Conservation (phyloP, 164 flowering plant species). For the Platanus orientalis region DNA sequence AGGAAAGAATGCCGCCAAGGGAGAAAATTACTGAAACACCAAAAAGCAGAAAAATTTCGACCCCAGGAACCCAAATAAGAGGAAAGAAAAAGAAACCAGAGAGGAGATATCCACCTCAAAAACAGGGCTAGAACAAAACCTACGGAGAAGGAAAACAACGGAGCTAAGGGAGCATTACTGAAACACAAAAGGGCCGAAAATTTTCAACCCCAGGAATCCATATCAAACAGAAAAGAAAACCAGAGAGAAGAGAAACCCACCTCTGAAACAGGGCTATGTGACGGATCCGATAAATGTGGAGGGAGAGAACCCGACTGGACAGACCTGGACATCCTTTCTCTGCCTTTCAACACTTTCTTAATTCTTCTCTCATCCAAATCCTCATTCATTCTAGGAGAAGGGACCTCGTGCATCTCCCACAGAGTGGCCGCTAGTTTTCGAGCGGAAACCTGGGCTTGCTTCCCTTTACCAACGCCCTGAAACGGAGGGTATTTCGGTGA, state of each 20-base stretch:
- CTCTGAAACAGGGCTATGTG: constrained; percentile 88
- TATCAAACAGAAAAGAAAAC: constrained; percentile 7
- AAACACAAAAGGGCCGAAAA: too few relatives aligned
- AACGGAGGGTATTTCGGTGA: constrained; percentile 39
- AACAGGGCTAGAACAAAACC: constrained; percentile 77
- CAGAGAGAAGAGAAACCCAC: constrained; percentile 27
- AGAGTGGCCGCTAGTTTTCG: constrained; percentile 91
- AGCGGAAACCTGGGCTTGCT: constrained; percentile 65
- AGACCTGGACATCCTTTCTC: constrained; percentile 37
- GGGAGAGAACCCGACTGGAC: constrained; percentile 56
- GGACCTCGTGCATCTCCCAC: constrained; percentile 94
- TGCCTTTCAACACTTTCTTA: constrained; percentile 33
- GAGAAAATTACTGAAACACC: neutral
- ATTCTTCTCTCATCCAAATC: constrained; percentile 27
- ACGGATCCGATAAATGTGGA: constrained; percentile 92
- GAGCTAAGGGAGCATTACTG: neutral
- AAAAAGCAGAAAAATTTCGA: too few relatives aligned
- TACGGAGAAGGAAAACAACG: neutral
- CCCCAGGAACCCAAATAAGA: too few relatives aligned
- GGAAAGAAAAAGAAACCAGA: constrained; percentile 1
- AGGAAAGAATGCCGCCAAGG: too few relatives aligned
- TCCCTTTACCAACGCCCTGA: constrained; percentile 28
- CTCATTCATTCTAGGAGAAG: constrained; percentile 41
- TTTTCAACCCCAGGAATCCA: neutral
- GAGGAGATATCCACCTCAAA: constrained; percentile 56